Conservation (phyloP, 78 protist genomes). For the Pelomyxa schiedti region DNA sequence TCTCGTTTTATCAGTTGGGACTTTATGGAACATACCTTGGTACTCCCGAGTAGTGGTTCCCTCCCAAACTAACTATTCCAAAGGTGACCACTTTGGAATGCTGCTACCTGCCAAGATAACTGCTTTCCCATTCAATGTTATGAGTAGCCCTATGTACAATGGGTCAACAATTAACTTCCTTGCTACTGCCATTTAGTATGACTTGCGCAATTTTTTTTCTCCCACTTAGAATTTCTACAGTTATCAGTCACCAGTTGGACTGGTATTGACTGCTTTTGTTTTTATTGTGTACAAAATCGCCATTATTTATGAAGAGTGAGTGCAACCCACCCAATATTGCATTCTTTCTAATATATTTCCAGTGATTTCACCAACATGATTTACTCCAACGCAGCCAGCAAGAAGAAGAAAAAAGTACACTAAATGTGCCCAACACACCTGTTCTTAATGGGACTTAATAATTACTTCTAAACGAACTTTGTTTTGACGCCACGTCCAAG, state of each 20-base stretch:
- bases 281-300: background rate
- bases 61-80: background rate
- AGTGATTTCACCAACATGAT: background rate
- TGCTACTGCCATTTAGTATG: background rate
- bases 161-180: slow-evolving; percentile 31
- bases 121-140: slow-evolving; percentile 39
- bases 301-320: background rate
- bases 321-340: background rate
- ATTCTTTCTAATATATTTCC: background rate
- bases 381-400: background rate
- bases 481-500: background rate
- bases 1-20: slow-evolving; percentile 22
- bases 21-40: slow-evolving; percentile 50
- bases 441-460: background rate
- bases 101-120: slow-evolving; percentile 18
- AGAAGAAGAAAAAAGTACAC: background rate
- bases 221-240: background rate
- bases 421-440: background rate
- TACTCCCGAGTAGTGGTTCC: background rate
- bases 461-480: background rate
- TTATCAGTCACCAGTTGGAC: background rate
- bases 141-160: slow-evolving; percentile 40
- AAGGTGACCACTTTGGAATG: slow-evolving; percentile 57
- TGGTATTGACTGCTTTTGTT: background rate
- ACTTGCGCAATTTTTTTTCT: background rate